These are phyloP conservation scores for Suhomyces taliae DNA, from an alignment of 1,139 yeast species.

Conservation along the genomic window DNA sequence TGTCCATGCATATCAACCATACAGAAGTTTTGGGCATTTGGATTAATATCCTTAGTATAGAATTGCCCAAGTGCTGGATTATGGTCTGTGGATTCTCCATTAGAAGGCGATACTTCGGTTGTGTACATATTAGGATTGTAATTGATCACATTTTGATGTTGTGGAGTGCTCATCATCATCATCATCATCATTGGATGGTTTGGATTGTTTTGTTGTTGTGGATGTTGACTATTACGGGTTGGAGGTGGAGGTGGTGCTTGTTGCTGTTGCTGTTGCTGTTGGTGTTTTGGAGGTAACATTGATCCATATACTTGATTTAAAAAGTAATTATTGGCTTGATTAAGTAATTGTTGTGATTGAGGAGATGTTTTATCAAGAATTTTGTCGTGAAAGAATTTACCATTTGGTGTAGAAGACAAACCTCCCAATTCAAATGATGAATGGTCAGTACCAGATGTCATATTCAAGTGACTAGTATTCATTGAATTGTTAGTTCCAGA, in stretches of 20 bases:
- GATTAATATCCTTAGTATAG: slow-evolving; percentile 7
- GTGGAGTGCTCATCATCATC: slow-evolving; percentile 51
- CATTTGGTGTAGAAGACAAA: slow-evolving; percentile 43
- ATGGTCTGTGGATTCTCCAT: slow-evolving; percentile 6
- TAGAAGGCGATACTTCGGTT: slow-evolving; percentile 10
- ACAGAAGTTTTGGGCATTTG: slow-evolving; percentile 11
- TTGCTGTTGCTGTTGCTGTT: slow-evolving; percentile 15
- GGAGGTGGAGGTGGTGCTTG: slow-evolving; percentile 13
- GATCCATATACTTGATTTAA: slow-evolving; percentile 21
- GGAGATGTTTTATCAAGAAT: slow-evolving; percentile 45
- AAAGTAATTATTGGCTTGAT: slow-evolving; percentile 20
- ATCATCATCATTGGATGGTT: slow-evolving; percentile 21
- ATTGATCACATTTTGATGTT: slow-evolving; percentile 25
- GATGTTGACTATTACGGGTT: slow-evolving; percentile 17
- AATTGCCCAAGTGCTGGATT: slow-evolving; percentile 3
- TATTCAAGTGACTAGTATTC: slow-evolving; percentile 27
- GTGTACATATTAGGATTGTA: slow-evolving; percentile 14
- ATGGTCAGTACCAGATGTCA: slow-evolving; percentile 26
- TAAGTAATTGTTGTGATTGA: slow-evolving; percentile 21
- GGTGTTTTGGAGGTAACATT: slow-evolving; percentile 31
- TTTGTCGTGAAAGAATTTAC: slow-evolving; percentile 41
- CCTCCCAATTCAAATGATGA: slow-evolving; percentile 42
- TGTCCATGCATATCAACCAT: slow-evolving; percentile 14
- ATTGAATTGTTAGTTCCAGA: slow-evolving; percentile 31
- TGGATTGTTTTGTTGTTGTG: slow-evolving; percentile 6